Base-by-base conservation (phyloP, 768 basidiomycete genomes). In the Jaapia argillacea region DNA sequence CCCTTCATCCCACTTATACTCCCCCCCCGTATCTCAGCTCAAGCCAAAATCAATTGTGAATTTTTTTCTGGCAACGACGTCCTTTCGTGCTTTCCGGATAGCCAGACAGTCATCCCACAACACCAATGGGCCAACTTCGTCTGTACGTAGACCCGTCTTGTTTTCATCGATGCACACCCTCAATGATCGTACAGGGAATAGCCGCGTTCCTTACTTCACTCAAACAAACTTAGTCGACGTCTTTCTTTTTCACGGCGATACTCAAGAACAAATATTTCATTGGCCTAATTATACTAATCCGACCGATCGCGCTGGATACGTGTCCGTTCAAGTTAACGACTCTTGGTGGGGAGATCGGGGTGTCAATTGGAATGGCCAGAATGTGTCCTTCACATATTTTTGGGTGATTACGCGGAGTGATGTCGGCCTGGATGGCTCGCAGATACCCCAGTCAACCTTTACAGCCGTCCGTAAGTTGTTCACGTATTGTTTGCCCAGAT, bases 231-330 rank as follows among this genome's bases (percentile, higher is more conserved):
- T 57, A 16, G 85, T 91, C 55, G 72, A 91, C 60, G 66, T 91
- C 49, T 89, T 75, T 64, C 81, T 92, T 42, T 81, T 76, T 60
- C 78, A 79, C 46, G 88, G 72, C 22, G 85, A 87, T 55, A 77
- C 82, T 4, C 67, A 68, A 35, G 22, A 64, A 26, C 63, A 69
- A 48, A 64, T 85, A 16, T 59, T 70, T 20, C 64, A 64, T 45
- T 72, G 63, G 42, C 54, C 21, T 4, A 66, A 75, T 46, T 48
- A 63, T 26, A 4, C 52, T 1, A 74, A 75, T 44, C 71, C 77
- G 2, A 51, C 62, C 22, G 73, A 74, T 53, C 74, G 69, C 16
- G 74, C 80, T 2, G 79, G 88, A 21, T 43, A 62, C 48, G 54
- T 70, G 35, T 68, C 65, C 24, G 60, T 75, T 2, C 74, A 68